These are phyloP conservation scores for Sordaria brevicollis DNA, from an alignment of 495 filamentous ascomycete species.

Conservation along the genomic window DNA sequence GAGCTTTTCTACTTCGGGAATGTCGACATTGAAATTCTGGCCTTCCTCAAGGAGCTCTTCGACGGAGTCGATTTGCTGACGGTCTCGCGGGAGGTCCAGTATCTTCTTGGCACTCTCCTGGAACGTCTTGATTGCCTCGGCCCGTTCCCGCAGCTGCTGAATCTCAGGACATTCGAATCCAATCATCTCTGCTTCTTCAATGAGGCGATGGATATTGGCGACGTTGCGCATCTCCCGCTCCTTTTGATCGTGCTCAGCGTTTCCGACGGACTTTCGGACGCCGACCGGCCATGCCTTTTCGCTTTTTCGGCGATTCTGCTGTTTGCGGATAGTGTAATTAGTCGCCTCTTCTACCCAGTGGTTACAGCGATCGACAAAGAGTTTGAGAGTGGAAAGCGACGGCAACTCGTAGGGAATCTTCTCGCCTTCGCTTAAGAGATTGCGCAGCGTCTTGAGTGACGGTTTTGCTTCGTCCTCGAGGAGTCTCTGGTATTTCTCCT, in stretches of 20 bases:
- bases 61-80: constrained; percentile 55
- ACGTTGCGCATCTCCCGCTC: constrained; percentile 87
- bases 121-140: constrained; percentile 77
- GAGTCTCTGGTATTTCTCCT: constrained; percentile 76
- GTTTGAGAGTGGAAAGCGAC: constrained; percentile 69
- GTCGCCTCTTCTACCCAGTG: constrained; percentile 97
- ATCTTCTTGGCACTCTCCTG: constrained; percentile 64
- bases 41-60: constrained; percentile 84
- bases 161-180: constrained; percentile 95
- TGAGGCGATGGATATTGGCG: constrained; percentile 76
- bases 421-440: constrained; percentile 86
- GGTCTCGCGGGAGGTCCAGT: constrained; percentile 45
- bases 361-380: constrained; percentile 90
- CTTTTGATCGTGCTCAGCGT: constrained; percentile 59
- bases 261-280: constrained; percentile 54
- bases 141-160: constrained; percentile 73
- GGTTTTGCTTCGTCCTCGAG: constrained; percentile 76
- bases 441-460: constrained; percentile 74
- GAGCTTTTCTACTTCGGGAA: constrained; percentile 82
- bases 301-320: constrained; percentile 95
- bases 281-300: constrained; percentile 79
- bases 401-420: constrained; percentile 90
- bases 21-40: constrained; percentile 84
- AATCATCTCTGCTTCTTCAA: constrained; percentile 75
- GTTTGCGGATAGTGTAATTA: constrained; percentile 94